Conservation (phyloP, 2,329 filamentous ascomycete genomes). For the Cercospora beticola region DNA sequence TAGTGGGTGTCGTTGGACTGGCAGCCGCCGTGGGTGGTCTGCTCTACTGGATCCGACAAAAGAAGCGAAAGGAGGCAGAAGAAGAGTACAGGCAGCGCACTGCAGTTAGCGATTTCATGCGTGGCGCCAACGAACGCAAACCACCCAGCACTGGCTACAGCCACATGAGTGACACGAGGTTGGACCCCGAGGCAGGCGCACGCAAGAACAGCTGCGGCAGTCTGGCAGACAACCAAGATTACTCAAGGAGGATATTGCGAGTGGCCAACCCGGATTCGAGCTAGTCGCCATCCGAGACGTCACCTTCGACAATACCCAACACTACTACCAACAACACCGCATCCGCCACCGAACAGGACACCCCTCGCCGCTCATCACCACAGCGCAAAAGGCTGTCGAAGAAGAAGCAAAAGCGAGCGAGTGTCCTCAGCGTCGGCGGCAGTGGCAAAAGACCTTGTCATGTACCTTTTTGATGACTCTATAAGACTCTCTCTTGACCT, state of each 20-base stretch:
- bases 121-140: constrained; percentile 52
- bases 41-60: constrained; percentile 74
- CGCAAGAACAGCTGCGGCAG: constrained; percentile 72
- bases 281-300: constrained; percentile 19
- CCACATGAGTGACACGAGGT: constrained; percentile 78
- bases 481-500: background rate
- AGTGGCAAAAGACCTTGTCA: constrained; percentile 10
- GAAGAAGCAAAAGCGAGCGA: constrained; percentile 8
- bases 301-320: background rate
- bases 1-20: constrained; percentile 75
- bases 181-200: constrained; percentile 69
- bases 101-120: constrained; percentile 70
- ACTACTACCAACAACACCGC: background rate
- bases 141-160: constrained; percentile 63
- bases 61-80: constrained; percentile 74
- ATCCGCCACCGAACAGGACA: background rate
- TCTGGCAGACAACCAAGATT: constrained; percentile 88
- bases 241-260: constrained; percentile 93
- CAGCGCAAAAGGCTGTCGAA: constrained; percentile 21
- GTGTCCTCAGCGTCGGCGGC: background rate
- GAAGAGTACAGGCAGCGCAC: constrained; percentile 82
- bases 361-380: background rate
- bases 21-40: constrained; percentile 65
- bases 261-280: constrained; percentile 53
- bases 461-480: constrained; percentile 20